phyloP scores from a whole-genome alignment of 768 basidiomycete species.

The Leccinum boreale region DNA sequence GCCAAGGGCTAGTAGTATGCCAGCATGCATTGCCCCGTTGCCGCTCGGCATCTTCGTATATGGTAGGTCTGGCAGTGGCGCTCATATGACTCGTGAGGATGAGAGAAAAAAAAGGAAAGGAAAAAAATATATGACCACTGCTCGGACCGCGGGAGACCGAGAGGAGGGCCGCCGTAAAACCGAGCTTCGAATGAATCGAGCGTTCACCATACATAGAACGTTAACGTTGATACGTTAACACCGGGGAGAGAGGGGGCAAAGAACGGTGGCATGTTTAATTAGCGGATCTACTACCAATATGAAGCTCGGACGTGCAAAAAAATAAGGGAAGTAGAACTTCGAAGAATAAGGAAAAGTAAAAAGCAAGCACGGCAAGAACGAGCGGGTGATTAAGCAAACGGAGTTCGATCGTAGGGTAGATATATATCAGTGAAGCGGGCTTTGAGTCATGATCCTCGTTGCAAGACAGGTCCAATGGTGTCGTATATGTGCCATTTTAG shows the following conservation, averaged over 20 bases:
- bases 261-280: constrained; percentile 3
- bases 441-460: constrained; percentile 31
- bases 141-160: background rate
- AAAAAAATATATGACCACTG: background rate
- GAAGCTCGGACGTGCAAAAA: constrained; percentile 3
- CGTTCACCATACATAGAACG: background rate
- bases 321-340: background rate
- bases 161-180: background rate
- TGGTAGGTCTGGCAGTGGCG: background rate
- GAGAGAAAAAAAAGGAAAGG: background rate
- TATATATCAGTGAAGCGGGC: constrained; percentile 2
- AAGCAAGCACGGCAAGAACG: background rate
- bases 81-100: background rate
- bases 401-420: constrained; percentile 11
- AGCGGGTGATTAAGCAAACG: constrained; percentile 23
- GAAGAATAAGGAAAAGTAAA: constrained; percentile 2
- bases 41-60: background rate
- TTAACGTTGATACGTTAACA: background rate
- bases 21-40: background rate
- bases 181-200: background rate
- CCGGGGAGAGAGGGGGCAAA: background rate
- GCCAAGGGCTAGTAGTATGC: background rate
- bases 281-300: constrained; percentile 21
- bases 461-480: constrained; percentile 10
- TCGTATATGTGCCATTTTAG: constrained; percentile 28